These are phyloP conservation scores for Cystofilobasidium capitatum DNA, from an alignment of 768 basidiomycete genomes.

Conservation along the genomic window DNA sequence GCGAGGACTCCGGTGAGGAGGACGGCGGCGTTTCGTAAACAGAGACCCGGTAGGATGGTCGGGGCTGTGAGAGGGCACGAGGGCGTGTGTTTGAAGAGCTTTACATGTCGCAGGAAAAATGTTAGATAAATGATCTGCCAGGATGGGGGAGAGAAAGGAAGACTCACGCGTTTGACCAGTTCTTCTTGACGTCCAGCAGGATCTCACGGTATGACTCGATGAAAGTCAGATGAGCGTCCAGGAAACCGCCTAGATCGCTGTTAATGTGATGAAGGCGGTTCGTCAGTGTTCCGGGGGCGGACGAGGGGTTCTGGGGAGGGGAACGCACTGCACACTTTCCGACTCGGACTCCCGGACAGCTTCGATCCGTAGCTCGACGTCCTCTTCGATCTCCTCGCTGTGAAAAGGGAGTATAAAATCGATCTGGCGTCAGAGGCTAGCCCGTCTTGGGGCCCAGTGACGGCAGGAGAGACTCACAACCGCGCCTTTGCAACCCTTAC, in stretches of 20 bases:
- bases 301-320: background rate
- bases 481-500: conserved; percentile 58
- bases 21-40: conserved; percentile 16
- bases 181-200: conserved; percentile 55
- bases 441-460: too few relatives aligned
- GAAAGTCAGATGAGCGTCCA: conserved; percentile 66
- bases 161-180: conserved; percentile 45
- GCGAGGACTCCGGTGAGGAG: conserved; percentile 14
- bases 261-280: background rate
- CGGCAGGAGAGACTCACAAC: conserved; percentile 50
- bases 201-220: conserved; percentile 64
- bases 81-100: background rate
- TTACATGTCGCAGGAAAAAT: background rate
- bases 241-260: conserved; percentile 56
- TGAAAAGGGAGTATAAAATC: conserved; percentile 5
- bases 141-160: too few relatives aligned
- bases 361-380: conserved; percentile 69
- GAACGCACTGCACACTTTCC: conserved; percentile 47
- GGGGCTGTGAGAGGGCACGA: background rate
- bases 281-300: background rate
- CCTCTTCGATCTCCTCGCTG: conserved; percentile 79
- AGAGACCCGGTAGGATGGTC: background rate
- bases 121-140: too few relatives aligned
- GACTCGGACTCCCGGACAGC: conserved; percentile 71
- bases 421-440: background rate